A percentile compares a stretch with the other conserved stretches of the same genome.
Conservation (phyloP, 805 yeast genomes). For the Limtongia smithiae region DNA sequence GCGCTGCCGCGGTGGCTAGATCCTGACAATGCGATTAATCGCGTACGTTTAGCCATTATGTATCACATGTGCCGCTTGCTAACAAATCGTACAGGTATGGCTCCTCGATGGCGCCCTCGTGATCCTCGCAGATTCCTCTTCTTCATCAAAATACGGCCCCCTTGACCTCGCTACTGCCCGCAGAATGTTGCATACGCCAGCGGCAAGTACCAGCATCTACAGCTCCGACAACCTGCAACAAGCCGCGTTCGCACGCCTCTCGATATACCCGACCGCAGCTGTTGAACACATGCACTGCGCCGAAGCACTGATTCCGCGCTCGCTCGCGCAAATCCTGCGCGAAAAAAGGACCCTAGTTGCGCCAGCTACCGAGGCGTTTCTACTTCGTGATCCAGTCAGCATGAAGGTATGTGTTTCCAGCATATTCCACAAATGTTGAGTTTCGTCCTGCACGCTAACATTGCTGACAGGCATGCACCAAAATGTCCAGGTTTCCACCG, state of each 20-base stretch:
- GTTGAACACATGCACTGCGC: slow-evolving; percentile 28
- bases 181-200: background rate
- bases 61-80: background rate
- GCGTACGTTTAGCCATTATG: slow-evolving; percentile 45
- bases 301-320: slow-evolving; percentile 28
- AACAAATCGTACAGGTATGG: slow-evolving; percentile 28
- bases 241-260: slow-evolving; percentile 13
- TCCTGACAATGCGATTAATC: slow-evolving; percentile 47
- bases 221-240: slow-evolving; percentile 10
- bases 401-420: too few species aligned
- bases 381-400: slow-evolving; percentile 26
- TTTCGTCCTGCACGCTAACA: too few species aligned
- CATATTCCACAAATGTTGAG: too few species aligned
- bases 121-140: too few species aligned
- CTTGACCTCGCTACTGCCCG: too few species aligned
- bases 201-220: background rate
- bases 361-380: slow-evolving; percentile 30
- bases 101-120: slow-evolving; percentile 27
- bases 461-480: too few species aligned
- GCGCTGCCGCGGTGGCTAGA: slow-evolving; percentile 47
- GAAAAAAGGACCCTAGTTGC: slow-evolving; percentile 26
- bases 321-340: slow-evolving; percentile 30
- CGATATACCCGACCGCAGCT: slow-evolving; percentile 24
- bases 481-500: slow-evolving; percentile 27
- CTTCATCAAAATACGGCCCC: too few species aligned